A percentile compares a stretch with the other conserved stretches of the same genome.
These are phyloP conservation scores for Epicoccum nigrum DNA, from an alignment of 2,329 filamentous ascomycete genomes.

Conservation along the genomic window DNA sequence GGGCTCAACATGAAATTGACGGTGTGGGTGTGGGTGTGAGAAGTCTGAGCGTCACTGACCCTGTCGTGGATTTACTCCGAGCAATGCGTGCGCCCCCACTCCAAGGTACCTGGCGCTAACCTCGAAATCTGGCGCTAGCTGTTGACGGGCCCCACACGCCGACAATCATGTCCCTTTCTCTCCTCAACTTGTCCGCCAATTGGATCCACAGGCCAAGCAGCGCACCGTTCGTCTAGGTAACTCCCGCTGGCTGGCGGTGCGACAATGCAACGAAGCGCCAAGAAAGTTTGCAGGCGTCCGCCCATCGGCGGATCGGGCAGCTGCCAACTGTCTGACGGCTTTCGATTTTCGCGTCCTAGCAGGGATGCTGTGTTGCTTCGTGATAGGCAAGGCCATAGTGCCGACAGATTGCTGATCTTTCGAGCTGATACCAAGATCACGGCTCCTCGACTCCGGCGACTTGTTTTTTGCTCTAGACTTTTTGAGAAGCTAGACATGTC, in stretches of 20 bases:
- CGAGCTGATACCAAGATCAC: slow-evolving; percentile 1
- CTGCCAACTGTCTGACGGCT: not conserved
- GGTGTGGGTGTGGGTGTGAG: not conserved
- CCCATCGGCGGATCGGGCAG: slow-evolving; percentile 1
- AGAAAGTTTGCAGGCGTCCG: slow-evolving; percentile 3
- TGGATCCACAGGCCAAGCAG: slow-evolving; percentile 6
- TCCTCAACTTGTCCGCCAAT: not conserved
- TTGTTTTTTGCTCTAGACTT: not conserved
- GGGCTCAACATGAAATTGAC: slow-evolving; percentile 9
- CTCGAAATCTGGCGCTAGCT: slow-evolving; percentile 10
- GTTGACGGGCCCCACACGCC: not conserved
- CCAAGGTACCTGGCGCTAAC: too few species aligned
- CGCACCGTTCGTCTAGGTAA: not conserved
- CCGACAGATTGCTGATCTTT: slow-evolving; percentile 9
- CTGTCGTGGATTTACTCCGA: not conserved
- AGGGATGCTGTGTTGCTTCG: not conserved
- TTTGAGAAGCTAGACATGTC: not conserved
- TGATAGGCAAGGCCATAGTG: slow-evolving; percentile 4
- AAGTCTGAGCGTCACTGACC: not conserved
- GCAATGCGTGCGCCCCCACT: too few species aligned
- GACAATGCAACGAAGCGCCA: not conserved
- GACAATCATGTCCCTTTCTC: slow-evolving; percentile 3
- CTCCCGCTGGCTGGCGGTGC: not conserved
- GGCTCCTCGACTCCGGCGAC: slow-evolving; percentile 10
- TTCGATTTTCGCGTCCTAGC: not conserved